phyloP scores from a whole-genome alignment of 441 rosid genomes.

The Populus hybrid region DNA sequence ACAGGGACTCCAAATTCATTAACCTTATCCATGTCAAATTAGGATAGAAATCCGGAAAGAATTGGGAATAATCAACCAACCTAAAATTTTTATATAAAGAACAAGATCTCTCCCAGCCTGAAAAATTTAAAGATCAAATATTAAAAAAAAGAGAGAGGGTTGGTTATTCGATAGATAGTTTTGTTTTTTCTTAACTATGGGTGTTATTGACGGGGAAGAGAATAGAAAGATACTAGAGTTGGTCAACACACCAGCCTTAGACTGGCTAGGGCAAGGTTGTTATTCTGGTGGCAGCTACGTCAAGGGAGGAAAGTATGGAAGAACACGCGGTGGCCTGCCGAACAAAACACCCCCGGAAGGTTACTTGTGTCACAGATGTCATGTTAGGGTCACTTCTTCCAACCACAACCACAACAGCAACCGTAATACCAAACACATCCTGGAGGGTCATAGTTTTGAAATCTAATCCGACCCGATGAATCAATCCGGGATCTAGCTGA shows the following conservation, averaged over 20 bases:
- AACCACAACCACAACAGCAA: no score
- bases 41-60: not conserved
- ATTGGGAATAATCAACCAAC: not conserved
- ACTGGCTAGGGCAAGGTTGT: not conserved
- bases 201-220: not conserved
- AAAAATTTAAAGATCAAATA: not conserved
- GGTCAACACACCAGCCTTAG: not conserved
- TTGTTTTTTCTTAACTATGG: not conserved
- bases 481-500: no score
- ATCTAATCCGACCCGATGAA: no score
- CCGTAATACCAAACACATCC: no score
- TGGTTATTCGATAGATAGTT: no score
- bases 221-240: not conserved
- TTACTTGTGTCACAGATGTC: constrained; percentile 79
- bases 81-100: no score
- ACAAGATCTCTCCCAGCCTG: not conserved
- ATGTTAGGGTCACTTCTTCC: constrained; percentile 74
- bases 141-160: not conserved
- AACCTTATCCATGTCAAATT: not conserved
- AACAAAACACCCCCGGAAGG: constrained; percentile 76
- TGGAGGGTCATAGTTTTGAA: no score
- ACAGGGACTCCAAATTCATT: not conserved
- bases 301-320: not conserved
- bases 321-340: not conserved
- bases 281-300: not conserved